Conservation (phyloP, 768 basidiomycete genomes). For the Multifurca ochricompacta region DNA sequence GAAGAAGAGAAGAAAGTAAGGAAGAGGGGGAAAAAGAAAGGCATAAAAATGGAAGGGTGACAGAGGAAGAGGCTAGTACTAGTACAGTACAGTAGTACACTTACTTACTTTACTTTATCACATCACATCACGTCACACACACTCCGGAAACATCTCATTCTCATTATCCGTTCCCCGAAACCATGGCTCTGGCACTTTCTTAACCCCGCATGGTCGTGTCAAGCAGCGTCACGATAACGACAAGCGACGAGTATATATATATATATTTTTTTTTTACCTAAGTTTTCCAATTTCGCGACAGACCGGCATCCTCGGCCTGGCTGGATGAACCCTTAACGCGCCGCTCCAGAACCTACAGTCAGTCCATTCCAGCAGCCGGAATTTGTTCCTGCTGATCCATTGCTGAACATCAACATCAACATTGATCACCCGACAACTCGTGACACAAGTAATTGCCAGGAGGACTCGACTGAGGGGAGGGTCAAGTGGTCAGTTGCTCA, state of each 20-base stretch:
- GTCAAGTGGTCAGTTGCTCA: too few relatives aligned
- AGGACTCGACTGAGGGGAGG: background rate
- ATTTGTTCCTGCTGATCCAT: conserved; percentile 1
- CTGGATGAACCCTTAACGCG: background rate
- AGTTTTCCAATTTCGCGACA: too few relatives aligned
- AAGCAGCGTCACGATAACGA: too few relatives aligned
- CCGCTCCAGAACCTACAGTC: background rate
- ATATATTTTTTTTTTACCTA: too few relatives aligned
- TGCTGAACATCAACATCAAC: too few relatives aligned
- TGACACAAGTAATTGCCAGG: background rate
- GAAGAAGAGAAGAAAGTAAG: background rate
- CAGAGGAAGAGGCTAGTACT: background rate
- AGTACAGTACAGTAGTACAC: too few relatives aligned
- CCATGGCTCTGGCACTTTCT: background rate
- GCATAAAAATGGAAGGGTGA: conserved; percentile 12
- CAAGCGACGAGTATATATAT: too few relatives aligned
- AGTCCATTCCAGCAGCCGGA: too few relatives aligned
- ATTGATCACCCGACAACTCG: too few relatives aligned
- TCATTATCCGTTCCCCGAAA: background rate
- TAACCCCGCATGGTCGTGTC: background rate
- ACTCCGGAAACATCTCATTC: background rate
- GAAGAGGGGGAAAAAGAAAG: background rate
- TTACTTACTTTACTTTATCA: conserved; percentile 13
- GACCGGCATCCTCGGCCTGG: too few relatives aligned
- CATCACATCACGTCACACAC: too few relatives aligned